Percentiles rank a stretch among this genome's conserved stretches.
These are phyloP conservation scores for apple (Malus domestica) DNA, from an alignment of 306 rosid genomes.

Conservation along the genomic window ASM211411v1 NC_041793.1:44679001-44679500, in stretches of 20 bases:
- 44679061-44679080: background rate
- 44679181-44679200: conserved; percentile 80
- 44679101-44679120: background rate
- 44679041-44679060: background rate
- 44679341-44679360: conserved; percentile 70
- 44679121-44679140: conserved; percentile 17
- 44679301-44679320: conserved; percentile 27
- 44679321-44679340: conserved; percentile 77
- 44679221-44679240: conserved; percentile 5
- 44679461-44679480: conserved; percentile 43
- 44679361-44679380: conserved; percentile 56
- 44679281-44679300: conserved; percentile 12
- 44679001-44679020: background rate
- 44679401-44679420: conserved; percentile 75
- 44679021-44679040: background rate
- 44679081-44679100: background rate
- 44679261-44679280: conserved; percentile 5
- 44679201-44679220: conserved; percentile 59
- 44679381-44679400: conserved; percentile 63
- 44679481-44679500: conserved; percentile 88
- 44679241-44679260: conserved; percentile 7
- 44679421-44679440: conserved; percentile 58
- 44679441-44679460: conserved; percentile 67
- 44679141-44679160: conserved; percentile 72
- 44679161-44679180: conserved; percentile 47